Evolutionary conservation across 345 rosid species (phyloP), one percentile per base, ranked within the genome.

Genomic region (Brassica rapa): DNA sequence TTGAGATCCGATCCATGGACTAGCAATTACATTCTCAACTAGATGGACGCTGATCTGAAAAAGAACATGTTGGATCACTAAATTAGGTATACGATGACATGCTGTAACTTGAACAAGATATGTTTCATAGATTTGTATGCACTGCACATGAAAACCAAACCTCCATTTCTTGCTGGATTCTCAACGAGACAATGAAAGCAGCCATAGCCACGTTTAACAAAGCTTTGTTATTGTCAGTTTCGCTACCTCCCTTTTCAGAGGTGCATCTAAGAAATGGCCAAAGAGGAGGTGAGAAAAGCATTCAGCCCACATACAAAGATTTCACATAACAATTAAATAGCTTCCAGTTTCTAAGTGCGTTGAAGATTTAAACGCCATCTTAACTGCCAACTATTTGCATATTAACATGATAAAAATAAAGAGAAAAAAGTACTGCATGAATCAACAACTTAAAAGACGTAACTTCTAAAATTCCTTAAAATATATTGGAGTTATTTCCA

Each of bases 151-250:
- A 77, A 80, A 25, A 49, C 57, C 51, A 59, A 70, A 95, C 99
- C 98, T 86, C 80, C 60, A 87, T 63, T 67, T 83, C 84, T 81
- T 27, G 76, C 79, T 88, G 84, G 53, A 88, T 84, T 65, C 78
- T 80, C 76, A 89, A 66, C 39, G 96, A 88, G 77, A 95, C 84
- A 73, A 83, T 84, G 77, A 93, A 91, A 65, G 96, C 91, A 84
- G 90, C 96, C 70, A 90, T 86, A 75, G 87, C 80, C 73, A 84
- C 85, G 78, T 74, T 77, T 39, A 82, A 82, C 67, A 91, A 51
- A 32, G 83, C 82, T 76, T 87, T 89, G 81, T 68, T 78, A 66
- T 83, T 86, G 77, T 87, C 88, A 81, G 70, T 81, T 79, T 73
- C 86, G 74, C 78, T 84, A 63, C 53, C 79, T 64, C 84, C 85